Base-by-base conservation (phyloP, 768 basidiomycete species). In the Agaricus sinodeliciosus region DNA sequence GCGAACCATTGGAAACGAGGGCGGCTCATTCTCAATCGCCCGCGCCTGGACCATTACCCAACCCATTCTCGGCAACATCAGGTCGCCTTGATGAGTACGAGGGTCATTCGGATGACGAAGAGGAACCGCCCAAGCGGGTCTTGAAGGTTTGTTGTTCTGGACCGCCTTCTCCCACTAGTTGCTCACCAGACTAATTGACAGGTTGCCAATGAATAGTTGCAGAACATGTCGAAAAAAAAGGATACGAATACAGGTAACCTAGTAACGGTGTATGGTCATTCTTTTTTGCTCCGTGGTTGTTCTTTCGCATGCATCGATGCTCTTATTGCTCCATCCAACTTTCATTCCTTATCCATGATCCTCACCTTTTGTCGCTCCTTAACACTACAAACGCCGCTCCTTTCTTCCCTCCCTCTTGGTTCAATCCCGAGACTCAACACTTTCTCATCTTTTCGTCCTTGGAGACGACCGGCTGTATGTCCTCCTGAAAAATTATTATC, bases 61-160 rank as follows among this genome's bases (percentile, higher is more conserved):
- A 59, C 43, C 61, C 61, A 22, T 65, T 61, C 31, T 58, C 58
- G 42, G 43, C 44, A n/a, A 56, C 54, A 8, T 2, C 31, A 36
- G 28, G 57, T 58, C 43, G 41, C 45, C 50, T 57, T 40, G 54
- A 58, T n/a, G 59, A 63, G 42, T 62, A 61, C 44, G 55, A 43
- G n/a, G 55, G 49, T 41, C 55, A 49, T 36, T 54, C 36, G 44
- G 59, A 54, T 16, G 66, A 66, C 25, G 67, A 66, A 51, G 61
- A 64, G 27, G 58, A 59, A 46, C 61, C 22, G 3, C 22, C 61
- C 18, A 60, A 45, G 59, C 48, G 66, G 55, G 66, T 71, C 27
- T 58, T 72, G 46, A 72, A 72, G 64, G 67, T 68, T 22, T 12
- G 65, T 59, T 48, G 39, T 41, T 48, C 15, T n/a, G 8, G 7